phyloP scores from a whole-genome alignment of 1,284 basidiomycete genomes.

The Exsudoporus floridanus region DNA sequence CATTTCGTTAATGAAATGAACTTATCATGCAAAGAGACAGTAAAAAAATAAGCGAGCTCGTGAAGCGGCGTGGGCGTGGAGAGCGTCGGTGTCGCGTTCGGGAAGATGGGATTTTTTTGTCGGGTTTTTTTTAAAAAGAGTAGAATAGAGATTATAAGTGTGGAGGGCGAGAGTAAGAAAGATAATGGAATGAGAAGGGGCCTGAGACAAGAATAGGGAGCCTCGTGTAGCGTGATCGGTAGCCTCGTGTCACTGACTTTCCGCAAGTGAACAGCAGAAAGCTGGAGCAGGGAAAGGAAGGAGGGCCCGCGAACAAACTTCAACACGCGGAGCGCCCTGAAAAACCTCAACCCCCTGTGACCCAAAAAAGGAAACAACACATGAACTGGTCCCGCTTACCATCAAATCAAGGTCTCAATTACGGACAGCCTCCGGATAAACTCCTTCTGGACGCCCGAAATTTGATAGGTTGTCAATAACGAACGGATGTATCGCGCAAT shows the following conservation, averaged over 20 bases:
- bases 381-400: conserved; percentile 30
- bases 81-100: conserved; percentile 35
- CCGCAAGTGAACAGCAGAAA: conserved; percentile 32
- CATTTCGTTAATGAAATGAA: conserved; percentile 43
- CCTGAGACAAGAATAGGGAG: conserved; percentile 29
- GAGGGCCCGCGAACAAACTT: conserved; percentile 13
- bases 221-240: conserved; percentile 45
- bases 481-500: background rate
- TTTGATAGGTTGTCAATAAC: conserved; percentile 9
- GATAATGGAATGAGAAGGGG: conserved; percentile 14
- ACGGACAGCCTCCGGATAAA: conserved; percentile 10
- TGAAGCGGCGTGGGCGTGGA: conserved; percentile 29
- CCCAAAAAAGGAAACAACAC: conserved; percentile 31
- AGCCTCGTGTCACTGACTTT: conserved; percentile 47
- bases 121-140: conserved; percentile 7
- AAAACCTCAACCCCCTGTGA: conserved; percentile 35
- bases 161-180: conserved; percentile 7
- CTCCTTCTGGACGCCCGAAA: conserved; percentile 4
- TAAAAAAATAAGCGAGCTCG: conserved; percentile 31
- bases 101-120: conserved; percentile 26
- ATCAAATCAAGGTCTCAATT: conserved; percentile 20
- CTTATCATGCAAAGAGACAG: conserved; percentile 31
- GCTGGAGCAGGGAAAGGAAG: conserved; percentile 25
- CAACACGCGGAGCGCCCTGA: conserved; percentile 36
- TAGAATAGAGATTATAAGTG: conserved; percentile 16